Conservation (phyloP, 225 moss, liverwort and hornwort genomes). For the Straminergon stramineum region DNA sequence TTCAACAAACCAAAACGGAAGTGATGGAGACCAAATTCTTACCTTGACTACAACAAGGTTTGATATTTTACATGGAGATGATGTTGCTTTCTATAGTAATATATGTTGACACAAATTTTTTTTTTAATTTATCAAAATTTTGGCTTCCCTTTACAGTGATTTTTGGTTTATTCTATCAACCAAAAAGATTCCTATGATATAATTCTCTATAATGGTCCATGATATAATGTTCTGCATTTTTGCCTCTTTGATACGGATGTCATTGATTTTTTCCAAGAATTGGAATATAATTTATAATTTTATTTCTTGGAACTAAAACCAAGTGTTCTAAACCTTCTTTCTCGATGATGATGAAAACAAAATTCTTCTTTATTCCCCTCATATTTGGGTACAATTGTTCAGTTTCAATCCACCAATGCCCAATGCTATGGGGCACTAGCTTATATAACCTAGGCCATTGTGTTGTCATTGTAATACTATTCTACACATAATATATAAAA, state of each 20-base stretch:
- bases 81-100: too few relatives aligned
- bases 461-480: background rate
- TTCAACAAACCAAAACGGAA: too few relatives aligned
- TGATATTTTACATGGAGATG: too few relatives aligned
- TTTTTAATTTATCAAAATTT: too few relatives aligned
- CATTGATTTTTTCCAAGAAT: fast-evolving
- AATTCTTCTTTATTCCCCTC: background rate
- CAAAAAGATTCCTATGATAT: background rate
- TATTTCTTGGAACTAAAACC: background rate
- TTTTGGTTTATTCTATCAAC: background rate
- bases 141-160: background rate
- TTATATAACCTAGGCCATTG: background rate
- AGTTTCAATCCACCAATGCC: background rate
- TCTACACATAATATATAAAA: background rate
- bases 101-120: background rate
- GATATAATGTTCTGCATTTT: fast-evolving
- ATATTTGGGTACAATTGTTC: background rate
- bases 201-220: background rate
- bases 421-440: fast-evolving
- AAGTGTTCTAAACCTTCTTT: background rate
- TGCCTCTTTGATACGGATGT: background rate
- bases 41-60: too few relatives aligned
- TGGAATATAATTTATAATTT: background rate
- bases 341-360: background rate
- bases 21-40: too few relatives aligned